phyloP scores from a whole-genome alignment of 2,329 filamentous ascomycete species.

The Phaeosphaeriaceae sp. region DNA sequence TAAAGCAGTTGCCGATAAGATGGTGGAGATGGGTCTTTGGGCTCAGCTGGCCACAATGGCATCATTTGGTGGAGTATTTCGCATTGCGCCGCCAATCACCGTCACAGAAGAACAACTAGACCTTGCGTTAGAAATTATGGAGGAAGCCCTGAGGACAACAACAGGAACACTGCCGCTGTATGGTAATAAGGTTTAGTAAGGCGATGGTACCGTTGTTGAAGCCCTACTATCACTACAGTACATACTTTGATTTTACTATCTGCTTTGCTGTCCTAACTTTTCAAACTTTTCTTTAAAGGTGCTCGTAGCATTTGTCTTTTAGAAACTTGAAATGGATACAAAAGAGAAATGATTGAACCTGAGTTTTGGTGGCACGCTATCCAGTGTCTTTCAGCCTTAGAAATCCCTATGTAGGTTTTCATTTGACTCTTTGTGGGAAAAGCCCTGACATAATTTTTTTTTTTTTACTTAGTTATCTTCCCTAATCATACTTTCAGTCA shows the following conservation, averaged over 20 bases:
- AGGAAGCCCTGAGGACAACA: conserved; percentile 62
- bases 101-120: conserved; percentile 53
- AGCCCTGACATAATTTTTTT: too few relatives aligned
- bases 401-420: too few relatives aligned
- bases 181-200: not conserved
- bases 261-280: too few relatives aligned
- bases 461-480: too few relatives aligned
- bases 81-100: conserved; percentile 67
- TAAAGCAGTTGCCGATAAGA: conserved; percentile 54
- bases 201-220: not conserved
- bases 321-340: too few relatives aligned
- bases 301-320: too few relatives aligned
- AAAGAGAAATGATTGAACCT: too few relatives aligned
- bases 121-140: conserved; percentile 61
- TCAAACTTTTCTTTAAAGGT: too few relatives aligned
- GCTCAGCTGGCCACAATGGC: conserved; percentile 60
- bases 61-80: conserved; percentile 59
- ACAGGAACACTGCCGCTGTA: conserved; percentile 49
- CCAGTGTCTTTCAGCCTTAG: too few relatives aligned
- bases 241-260: not conserved
- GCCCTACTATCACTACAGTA: not conserved
- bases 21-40: conserved; percentile 61
- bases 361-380: too few relatives aligned
- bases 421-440: too few relatives aligned
- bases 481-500: too few relatives aligned